Evolutionary conservation across 257 asterid species (phyloP).

Genomic region (Catharanthus roseus): DNA sequence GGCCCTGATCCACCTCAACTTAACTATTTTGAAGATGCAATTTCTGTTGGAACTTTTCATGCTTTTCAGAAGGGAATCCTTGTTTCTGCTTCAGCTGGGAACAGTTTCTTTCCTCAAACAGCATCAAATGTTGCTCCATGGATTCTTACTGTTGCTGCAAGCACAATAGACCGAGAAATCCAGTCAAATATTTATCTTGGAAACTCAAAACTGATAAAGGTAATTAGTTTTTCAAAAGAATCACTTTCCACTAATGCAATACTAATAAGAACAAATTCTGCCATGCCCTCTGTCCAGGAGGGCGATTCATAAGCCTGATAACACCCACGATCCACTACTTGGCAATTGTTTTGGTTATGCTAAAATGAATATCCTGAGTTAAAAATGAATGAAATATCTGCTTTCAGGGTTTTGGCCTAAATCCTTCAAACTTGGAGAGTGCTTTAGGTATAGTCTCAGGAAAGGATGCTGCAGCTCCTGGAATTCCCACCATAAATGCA

Average conservation of each 20-base stretch:
- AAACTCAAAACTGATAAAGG: slow-evolving; percentile 40
- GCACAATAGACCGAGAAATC: slow-evolving; percentile 52
- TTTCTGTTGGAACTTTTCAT: slow-evolving; percentile 57
- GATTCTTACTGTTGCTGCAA: slow-evolving; percentile 74
- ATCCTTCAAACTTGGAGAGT: slow-evolving; percentile 33
- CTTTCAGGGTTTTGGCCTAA: slow-evolving; percentile 46
- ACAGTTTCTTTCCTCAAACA: slow-evolving; percentile 23
- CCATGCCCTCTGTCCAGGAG: no score
- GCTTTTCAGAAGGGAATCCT: slow-evolving; percentile 67
- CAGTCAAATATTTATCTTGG: slow-evolving; percentile 35
- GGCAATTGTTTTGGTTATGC: no score
- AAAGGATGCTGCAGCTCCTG: slow-evolving; percentile 44
- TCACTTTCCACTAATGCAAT: background rate
- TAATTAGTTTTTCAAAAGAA: background rate
- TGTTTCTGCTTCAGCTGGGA: slow-evolving; percentile 66
- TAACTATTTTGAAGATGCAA: slow-evolving; percentile 35
- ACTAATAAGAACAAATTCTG: no score
- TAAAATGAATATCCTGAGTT: no score
- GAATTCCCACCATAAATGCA: slow-evolving; percentile 38
- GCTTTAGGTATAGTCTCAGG: slow-evolving; percentile 37
- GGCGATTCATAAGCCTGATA: no score
- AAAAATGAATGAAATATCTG: background rate
- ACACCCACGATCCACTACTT: no score
- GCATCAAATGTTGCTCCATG: slow-evolving; percentile 65
- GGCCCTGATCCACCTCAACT: slow-evolving; percentile 40